A percentile compares a stretch with the other conserved stretches of the same genome.
These are phyloP conservation scores for Trifolium repens DNA, from an alignment of 306 rosid genomes.

Conservation along the genomic window DNA sequence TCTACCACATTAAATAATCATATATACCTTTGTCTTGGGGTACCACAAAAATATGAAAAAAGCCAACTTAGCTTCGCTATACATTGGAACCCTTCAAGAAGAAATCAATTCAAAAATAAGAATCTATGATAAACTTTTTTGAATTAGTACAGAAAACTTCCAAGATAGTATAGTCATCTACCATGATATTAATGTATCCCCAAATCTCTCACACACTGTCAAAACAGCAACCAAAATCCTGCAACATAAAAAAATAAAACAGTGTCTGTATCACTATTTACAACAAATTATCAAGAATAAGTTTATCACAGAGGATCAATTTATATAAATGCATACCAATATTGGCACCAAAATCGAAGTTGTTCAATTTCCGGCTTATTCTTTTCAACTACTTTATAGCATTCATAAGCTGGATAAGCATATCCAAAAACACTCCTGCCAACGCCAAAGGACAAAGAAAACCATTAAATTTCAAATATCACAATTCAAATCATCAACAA, in stretches of 20 bases:
- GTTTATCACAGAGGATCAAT: neutral
- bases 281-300: neutral
- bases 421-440: constrained; percentile 92
- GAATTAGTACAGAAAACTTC: constrained; percentile 23
- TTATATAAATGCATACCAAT: constrained; percentile 60
- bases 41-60: constrained; percentile 93
- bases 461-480: constrained; percentile 6
- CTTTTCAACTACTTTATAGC: constrained; percentile 88
- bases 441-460: constrained; percentile 27
- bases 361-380: constrained; percentile 91
- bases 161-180: constrained; percentile 47
- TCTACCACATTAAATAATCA: constrained; percentile 9
- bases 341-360: constrained; percentile 98
- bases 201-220: constrained; percentile 83
- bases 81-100: constrained; percentile 94
- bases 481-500: constrained; percentile 17
- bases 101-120: constrained; percentile 18
- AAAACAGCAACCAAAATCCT: constrained; percentile 98
- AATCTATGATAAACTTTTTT: neutral
- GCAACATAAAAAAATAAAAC: constrained; percentile 40
- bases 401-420: constrained; percentile 99
- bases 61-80: constrained; percentile 94
- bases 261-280: constrained; percentile 10
- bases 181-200: constrained; percentile 95
- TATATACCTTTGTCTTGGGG: constrained; percentile 86